Conservation (phyloP, 2,329 filamentous ascomycete genomes). For the Calycina herbarum region DNA sequence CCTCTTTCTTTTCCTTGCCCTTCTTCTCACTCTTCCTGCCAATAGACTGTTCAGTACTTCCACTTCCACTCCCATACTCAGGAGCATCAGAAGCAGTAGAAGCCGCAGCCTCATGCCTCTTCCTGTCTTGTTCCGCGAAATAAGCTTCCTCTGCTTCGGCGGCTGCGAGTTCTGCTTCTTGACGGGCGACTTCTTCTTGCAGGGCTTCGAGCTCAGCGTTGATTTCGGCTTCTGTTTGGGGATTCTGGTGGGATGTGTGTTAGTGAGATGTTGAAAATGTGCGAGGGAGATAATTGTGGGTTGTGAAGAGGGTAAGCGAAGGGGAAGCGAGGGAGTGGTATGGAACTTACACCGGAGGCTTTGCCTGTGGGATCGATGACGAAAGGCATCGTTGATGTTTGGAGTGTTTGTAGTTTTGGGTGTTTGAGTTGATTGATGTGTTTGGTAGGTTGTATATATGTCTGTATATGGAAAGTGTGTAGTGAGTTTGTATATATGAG, state of each 20-base stretch:
- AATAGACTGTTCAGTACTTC: background rate
- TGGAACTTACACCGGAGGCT: background rate
- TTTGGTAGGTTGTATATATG: background rate
- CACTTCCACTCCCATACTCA: background rate
- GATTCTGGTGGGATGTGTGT: background rate
- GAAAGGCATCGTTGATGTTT: background rate
- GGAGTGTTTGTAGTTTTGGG: background rate
- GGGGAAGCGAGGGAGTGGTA: background rate
- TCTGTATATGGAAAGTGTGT: background rate
- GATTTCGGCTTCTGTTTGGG: background rate
- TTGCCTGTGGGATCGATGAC: background rate
- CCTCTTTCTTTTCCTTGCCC: background rate
- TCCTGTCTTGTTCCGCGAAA: background rate
- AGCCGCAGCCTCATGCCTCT: background rate
- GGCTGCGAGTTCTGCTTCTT: background rate
- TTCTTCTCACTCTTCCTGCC: background rate
- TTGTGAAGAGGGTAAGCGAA: background rate
- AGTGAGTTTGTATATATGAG: background rate
- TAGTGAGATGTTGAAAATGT: background rate
- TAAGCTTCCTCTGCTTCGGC: background rate
- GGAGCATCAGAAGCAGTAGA: background rate
- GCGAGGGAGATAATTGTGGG: background rate
- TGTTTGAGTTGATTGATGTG: background rate
- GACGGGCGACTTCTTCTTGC: conserved; percentile 1
- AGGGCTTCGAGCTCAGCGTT: background rate